Evolutionary conservation across 164 flowering plant species (phyloP).

Genomic region (Akebia trifoliata): DNA sequence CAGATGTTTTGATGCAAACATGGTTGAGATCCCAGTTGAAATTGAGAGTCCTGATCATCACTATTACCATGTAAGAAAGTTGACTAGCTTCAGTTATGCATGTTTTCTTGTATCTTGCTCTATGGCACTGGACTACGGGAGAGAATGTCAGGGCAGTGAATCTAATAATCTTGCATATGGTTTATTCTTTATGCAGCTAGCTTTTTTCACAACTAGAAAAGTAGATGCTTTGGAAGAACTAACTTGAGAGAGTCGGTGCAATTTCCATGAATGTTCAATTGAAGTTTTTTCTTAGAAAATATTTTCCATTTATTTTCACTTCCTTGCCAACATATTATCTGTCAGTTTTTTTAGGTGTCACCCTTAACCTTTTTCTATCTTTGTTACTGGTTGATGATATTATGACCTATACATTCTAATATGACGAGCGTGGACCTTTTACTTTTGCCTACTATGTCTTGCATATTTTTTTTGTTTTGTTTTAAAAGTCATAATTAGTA

Average conservation of each 20-base stretch:
- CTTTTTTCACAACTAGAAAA: constrained; percentile 79
- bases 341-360: not conserved
- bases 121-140: not conserved
- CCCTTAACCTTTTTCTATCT: no score
- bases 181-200: constrained; percentile 51
- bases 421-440: no score
- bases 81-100: not conserved
- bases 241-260: constrained; percentile 48
- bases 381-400: no score
- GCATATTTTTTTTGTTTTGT: no score
- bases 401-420: no score
- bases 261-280: not conserved
- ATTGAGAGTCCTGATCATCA: constrained; percentile 80
- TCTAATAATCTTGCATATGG: not conserved
- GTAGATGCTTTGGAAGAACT: constrained; percentile 84
- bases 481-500: no score
- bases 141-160: not conserved
- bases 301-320: no score
- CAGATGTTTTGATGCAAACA: constrained; percentile 78
- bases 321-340: not conserved
- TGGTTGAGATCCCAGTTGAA: constrained; percentile 86
- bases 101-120: not conserved
- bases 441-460: no score
- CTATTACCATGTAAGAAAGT: constrained; percentile 65
- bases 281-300: not conserved